phyloP scores from a whole-genome alignment of 176 grass and related monocot species.

The Saccharum spontaneum region DNA sequence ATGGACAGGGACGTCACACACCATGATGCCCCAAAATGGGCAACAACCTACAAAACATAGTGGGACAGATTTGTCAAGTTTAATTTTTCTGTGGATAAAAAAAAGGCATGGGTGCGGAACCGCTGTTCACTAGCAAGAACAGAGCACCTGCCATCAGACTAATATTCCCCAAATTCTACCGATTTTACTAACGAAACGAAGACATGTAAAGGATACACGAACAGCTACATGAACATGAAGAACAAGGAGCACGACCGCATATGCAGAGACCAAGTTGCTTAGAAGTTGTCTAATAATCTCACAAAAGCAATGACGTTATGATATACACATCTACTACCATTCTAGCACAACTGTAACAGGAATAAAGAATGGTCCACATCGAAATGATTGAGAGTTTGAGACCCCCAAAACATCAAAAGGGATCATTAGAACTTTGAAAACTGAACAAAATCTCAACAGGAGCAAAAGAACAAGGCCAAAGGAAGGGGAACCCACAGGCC shows the following conservation, averaged over 20 bases:
- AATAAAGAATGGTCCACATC: background rate
- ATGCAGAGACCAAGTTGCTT: background rate
- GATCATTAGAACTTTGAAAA: slow-evolving; percentile 8
- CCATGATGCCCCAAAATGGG: slow-evolving; percentile 91
- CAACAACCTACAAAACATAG: slow-evolving; percentile 52
- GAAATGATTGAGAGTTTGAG: background rate
- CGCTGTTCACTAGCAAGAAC: background rate
- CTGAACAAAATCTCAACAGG: background rate
- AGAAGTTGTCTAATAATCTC: background rate
- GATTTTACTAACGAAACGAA: background rate
- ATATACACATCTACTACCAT: background rate
- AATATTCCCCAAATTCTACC: background rate
- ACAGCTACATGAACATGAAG: background rate
- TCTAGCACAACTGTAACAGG: background rate
- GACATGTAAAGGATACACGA: background rate
- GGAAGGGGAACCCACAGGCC: slow-evolving; percentile 50
- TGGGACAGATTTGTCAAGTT: background rate
- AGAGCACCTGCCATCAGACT: background rate
- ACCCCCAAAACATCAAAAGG: background rate
- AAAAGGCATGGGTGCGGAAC: background rate
- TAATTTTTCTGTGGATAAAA: background rate
- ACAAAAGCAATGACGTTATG: background rate
- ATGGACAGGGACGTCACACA: slow-evolving; percentile 91
- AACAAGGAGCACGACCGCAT: background rate
- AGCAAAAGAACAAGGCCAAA: background rate